These are phyloP conservation scores for Chalciporus sp. DNA, from an alignment of 1,284 basidiomycete genomes.

Conservation along the genomic window DNA sequence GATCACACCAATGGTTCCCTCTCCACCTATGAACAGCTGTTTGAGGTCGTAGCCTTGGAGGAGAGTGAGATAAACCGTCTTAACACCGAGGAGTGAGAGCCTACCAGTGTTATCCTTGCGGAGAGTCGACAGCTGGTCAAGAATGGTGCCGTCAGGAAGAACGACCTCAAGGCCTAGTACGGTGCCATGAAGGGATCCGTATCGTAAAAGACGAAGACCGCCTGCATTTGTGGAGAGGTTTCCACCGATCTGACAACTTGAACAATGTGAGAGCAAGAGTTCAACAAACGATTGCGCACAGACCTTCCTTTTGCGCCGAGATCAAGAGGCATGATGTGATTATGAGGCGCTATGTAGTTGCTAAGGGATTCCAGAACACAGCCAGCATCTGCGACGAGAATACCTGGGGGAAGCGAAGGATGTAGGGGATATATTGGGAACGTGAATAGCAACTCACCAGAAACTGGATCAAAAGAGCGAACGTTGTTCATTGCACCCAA, in stretches of 20 bases:
- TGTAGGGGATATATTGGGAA: slow-evolving; percentile 8
- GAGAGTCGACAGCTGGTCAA: slow-evolving; percentile 81
- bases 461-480: slow-evolving; percentile 91
- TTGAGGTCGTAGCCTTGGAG: slow-evolving; percentile 93
- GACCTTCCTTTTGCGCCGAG: slow-evolving; percentile 96
- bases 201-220: slow-evolving; percentile 90
- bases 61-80: not conserved
- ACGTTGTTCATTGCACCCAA: slow-evolving; percentile 84
- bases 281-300: slow-evolving; percentile 23
- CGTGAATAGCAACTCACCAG: slow-evolving; percentile 51
- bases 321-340: slow-evolving; percentile 98
- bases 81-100: slow-evolving; percentile 18
- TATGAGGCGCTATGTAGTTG: slow-evolving; percentile 83
- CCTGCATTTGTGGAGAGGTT: slow-evolving; percentile 98
- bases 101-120: slow-evolving; percentile 98
- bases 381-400: slow-evolving; percentile 85
- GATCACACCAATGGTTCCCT: slow-evolving; percentile 95
- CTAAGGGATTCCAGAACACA: slow-evolving; percentile 93
- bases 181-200: slow-evolving; percentile 93
- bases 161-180: slow-evolving; percentile 98
- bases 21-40: slow-evolving; percentile 97
- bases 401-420: slow-evolving; percentile 45
- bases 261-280: slow-evolving; percentile 6
- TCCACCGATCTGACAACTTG: slow-evolving; percentile 95
- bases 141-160: slow-evolving; percentile 93